Conservation (phyloP, 306 rosid species). For the Cucurbita ficifolia region DNA sequence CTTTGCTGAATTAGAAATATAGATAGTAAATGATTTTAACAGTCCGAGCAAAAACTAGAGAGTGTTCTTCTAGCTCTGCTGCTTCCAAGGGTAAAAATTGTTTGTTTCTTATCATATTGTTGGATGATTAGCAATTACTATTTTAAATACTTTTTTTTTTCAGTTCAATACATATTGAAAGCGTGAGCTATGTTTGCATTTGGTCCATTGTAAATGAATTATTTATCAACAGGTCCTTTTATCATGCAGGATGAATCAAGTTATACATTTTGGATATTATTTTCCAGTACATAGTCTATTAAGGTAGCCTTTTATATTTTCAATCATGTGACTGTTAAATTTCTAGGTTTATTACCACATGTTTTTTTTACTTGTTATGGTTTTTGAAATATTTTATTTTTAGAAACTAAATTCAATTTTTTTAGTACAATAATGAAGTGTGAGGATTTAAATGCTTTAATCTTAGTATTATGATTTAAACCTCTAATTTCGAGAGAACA, state of each 20-base stretch:
- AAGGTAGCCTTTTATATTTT: background rate
- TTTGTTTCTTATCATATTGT: background rate
- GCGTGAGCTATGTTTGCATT: background rate
- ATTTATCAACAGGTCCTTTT: background rate
- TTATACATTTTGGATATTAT: background rate
- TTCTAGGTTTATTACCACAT: background rate
- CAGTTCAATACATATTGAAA: background rate
- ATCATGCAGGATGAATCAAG: background rate
- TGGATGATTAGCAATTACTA: background rate
- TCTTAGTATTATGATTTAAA: too few species aligned
- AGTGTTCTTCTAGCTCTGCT: background rate
- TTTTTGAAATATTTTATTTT: too few species aligned
- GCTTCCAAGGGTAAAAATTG: background rate
- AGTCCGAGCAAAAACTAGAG: constrained; percentile 3
- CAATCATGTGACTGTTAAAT: background rate
- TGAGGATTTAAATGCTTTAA: too few species aligned
- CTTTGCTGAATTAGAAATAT: background rate
- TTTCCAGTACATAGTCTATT: background rate
- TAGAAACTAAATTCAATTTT: too few species aligned
- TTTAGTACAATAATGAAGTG: too few species aligned
- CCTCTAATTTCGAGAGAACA: too few species aligned
- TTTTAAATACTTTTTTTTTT: background rate
- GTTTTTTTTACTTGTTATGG: too few species aligned
- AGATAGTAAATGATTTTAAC: constrained; percentile 12
- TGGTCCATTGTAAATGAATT: background rate